Evolutionary conservation across 2,329 filamentous ascomycete species (phyloP).

Genomic region (Claviceps lovelessii): DNA sequence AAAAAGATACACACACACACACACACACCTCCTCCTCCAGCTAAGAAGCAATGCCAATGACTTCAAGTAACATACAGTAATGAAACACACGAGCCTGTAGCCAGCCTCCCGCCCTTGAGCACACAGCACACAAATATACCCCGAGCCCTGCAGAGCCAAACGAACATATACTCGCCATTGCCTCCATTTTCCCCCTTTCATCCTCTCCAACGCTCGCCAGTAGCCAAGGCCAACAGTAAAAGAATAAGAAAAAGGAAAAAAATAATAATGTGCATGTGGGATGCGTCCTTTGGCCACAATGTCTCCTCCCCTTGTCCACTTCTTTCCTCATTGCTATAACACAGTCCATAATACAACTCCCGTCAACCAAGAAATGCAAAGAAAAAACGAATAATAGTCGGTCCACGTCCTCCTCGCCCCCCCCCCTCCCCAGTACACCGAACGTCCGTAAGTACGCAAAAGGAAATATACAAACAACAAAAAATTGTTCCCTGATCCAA

Average conservation of each 20-base stretch:
- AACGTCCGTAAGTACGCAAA: background rate
- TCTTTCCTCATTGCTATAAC: background rate
- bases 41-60: slow-evolving; percentile 6
- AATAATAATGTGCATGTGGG: background rate
- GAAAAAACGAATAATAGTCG: background rate
- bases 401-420: no score
- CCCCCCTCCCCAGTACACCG: background rate
- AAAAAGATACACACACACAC: slow-evolving; percentile 1
- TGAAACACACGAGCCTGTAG: background rate
- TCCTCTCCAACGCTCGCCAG: background rate
- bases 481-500: slow-evolving; percentile 1
- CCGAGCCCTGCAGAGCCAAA: background rate
- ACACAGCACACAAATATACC: background rate
- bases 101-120: background rate
- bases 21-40: background rate
- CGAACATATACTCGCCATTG: background rate
- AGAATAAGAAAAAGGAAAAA: background rate
- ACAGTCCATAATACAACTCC: slow-evolving; percentile 4
- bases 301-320: background rate
- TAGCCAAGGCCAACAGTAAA: background rate
- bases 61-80: slow-evolving; percentile 2
- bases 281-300: background rate
- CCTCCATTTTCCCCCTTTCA: background rate
- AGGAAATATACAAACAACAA: background rate
- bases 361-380: slow-evolving; percentile 1